Percentiles rank a stretch among this genome's conserved stretches.
Evolutionary conservation across 306 rosid genomes (phyloP).

Genomic region (Vicia faba): DNA sequence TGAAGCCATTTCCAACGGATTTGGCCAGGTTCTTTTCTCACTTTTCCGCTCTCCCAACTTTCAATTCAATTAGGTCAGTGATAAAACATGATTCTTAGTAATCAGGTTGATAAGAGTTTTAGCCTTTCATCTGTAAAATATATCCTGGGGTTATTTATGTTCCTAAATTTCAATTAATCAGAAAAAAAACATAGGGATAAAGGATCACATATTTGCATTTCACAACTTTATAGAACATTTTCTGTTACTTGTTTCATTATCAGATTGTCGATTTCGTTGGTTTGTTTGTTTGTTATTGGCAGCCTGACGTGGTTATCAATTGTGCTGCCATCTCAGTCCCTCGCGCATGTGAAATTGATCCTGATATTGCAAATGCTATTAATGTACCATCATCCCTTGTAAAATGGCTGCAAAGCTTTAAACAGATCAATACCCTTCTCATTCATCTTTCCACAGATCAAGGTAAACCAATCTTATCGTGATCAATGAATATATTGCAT

Average conservation of each 20-base stretch:
- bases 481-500: constrained; percentile 4
- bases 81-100: constrained; percentile 23
- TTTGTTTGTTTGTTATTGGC: constrained; percentile 43
- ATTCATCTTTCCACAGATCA: constrained; percentile 94
- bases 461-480: constrained; percentile 49
- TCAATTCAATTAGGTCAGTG: constrained; percentile 4
- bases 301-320: constrained; percentile 89
- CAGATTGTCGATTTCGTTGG: constrained; percentile 40
- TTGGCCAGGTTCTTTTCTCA: constrained; percentile 69
- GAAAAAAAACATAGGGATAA: constrained; percentile 12
- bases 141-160: constrained; percentile 2
- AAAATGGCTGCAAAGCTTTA: constrained; percentile 68
- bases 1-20: constrained; percentile 56
- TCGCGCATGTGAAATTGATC: constrained; percentile 79
- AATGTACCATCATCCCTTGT: constrained; percentile 84
- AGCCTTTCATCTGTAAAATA: background rate
- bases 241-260: constrained; percentile 6
- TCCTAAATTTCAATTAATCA: background rate
- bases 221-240: constrained; percentile 2
- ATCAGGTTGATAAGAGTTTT: background rate
- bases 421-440: constrained; percentile 54
- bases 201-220: constrained; percentile 4
- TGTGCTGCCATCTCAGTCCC: constrained; percentile 93
- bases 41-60: background rate
- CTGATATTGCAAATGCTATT: constrained; percentile 69